Evolutionary conservation across 2,329 filamentous ascomycete species (phyloP).

Genomic region (Onygenales sp.): DNA sequence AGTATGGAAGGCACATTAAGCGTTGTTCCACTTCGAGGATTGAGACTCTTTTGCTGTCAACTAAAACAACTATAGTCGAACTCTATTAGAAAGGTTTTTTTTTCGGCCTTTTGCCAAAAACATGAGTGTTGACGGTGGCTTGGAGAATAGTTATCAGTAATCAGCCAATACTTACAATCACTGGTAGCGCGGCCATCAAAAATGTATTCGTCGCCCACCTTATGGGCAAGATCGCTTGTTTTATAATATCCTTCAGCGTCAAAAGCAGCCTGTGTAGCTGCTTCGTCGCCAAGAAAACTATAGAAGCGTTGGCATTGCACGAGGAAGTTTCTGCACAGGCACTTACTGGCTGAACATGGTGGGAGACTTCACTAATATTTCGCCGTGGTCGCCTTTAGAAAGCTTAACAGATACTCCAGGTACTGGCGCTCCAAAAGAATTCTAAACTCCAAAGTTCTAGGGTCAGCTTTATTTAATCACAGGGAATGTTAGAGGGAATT

Average conservation of each 20-base stretch:
- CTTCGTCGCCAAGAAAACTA: slow-evolving; percentile 8
- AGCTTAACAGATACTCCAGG: too few species aligned
- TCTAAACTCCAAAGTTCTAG: too few species aligned
- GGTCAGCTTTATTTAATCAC: too few species aligned
- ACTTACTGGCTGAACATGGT: slow-evolving; percentile 6
- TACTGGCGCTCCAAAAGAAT: too few species aligned
- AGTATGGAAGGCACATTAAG: slow-evolving; percentile 11
- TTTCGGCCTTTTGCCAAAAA: too few species aligned
- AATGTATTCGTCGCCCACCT: slow-evolving; percentile 8
- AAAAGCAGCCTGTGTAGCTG: slow-evolving; percentile 4
- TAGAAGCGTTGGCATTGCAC: neutral
- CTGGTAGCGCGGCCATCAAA: slow-evolving; percentile 12
- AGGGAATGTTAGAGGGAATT: too few species aligned
- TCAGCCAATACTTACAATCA: slow-evolving; percentile 10
- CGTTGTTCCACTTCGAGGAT: slow-evolving; percentile 10
- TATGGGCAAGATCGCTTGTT: slow-evolving; percentile 12
- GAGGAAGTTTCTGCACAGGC: neutral
- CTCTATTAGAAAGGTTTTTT: neutral
- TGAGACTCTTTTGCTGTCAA: slow-evolving; percentile 7
- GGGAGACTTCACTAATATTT: slow-evolving; percentile 7
- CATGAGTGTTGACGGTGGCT: neutral
- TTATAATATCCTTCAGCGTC: slow-evolving; percentile 14
- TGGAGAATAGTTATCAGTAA: neutral
- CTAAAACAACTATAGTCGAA: slow-evolving; percentile 6
- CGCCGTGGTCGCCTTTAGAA: neutral